Base-by-base conservation (phyloP, 1,139 yeast genomes). In the Arxiozyma slooffiae region DNA sequence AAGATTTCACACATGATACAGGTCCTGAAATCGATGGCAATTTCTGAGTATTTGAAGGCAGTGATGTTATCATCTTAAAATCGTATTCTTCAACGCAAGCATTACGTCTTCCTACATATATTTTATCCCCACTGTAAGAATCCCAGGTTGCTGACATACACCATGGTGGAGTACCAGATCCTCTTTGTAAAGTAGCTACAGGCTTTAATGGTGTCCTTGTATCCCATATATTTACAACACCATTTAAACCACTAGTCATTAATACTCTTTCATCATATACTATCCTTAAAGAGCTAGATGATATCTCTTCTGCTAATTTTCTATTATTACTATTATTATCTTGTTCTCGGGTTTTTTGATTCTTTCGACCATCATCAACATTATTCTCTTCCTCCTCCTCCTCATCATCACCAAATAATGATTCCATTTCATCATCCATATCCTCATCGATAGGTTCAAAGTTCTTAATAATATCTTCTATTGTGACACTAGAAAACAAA, bases 131-230 rank as follows among this genome's bases (percentile, higher is more conserved):
- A 60, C 83, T 82, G 14, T 41, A 16, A 50, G 75, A 74, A 6
- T 96, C 83, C 97, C 97, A 94, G 49, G 88, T 79, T 0, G 96
- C 82, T n/a, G 88, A 78, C 78, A 85, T 82, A 67, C 96, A 85
- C 97, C 97, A 92, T 0, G 98, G 98, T 1, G 97, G 96, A 0
- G 82, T 77, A 0, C 80, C 80, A 7, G 76, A 72, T 0, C 88
- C 80, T 3, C 82, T 78, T 1, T 81, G 80, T 22, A 85, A 68
- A 40, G 77, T 72, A 3, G 82, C 74, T 0, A 81, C 83, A 1
- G 72, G 67, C 5, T 66, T 56, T 1, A 70, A 63, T 1, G 76
- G 66, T 20, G 49, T 57, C 54, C 98, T 75, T 5, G 78, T 70
- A 67, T 92, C 98, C 96, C 97, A 90, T 9, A 92, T 70, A 55